phyloP scores from a whole-genome alignment of 2,329 filamentous ascomycete genomes.

The Peltaster fructicola region DNA sequence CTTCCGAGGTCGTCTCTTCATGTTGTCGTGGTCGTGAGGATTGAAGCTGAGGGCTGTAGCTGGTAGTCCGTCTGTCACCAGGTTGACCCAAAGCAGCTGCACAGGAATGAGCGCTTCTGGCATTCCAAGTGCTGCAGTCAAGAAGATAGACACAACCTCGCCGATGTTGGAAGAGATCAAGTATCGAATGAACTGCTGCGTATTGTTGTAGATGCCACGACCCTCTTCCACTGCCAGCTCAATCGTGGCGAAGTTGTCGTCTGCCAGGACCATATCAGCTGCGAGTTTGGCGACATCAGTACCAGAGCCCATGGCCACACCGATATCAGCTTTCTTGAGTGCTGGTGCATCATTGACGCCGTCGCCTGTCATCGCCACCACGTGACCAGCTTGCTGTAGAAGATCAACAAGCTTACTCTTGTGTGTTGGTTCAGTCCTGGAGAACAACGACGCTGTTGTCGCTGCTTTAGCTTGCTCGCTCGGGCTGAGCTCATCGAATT shows the following conservation, averaged over 20 bases:
- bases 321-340: constrained; percentile 96
- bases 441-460: constrained; percentile 78
- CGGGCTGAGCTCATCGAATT: constrained; percentile 75
- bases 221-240: constrained; percentile 92
- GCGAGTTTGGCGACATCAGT: constrained; percentile 94
- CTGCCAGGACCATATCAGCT: constrained; percentile 94
- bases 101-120: constrained; percentile 93
- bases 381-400: constrained; percentile 78
- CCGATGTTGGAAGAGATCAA: constrained; percentile 98
- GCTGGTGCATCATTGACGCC: constrained; percentile 97
- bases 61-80: constrained; percentile 91
- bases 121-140: constrained; percentile 92
- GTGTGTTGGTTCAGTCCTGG: constrained; percentile 84
- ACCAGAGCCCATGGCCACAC: constrained; percentile 95
- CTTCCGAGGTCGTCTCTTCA: constrained; percentile 81
- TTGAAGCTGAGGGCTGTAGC: constrained; percentile 96
- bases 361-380: constrained; percentile 98
- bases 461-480: constrained; percentile 69
- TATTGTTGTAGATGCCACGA: constrained; percentile 98
- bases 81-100: constrained; percentile 95
- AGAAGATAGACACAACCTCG: constrained; percentile 96
- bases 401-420: constrained; percentile 97
- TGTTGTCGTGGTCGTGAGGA: constrained; percentile 94
- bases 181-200: constrained; percentile 97
- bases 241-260: constrained; percentile 98